Conservation (phyloP, 2,329 filamentous ascomycete genomes). For the Pseudopyricularia javanii region DNA sequence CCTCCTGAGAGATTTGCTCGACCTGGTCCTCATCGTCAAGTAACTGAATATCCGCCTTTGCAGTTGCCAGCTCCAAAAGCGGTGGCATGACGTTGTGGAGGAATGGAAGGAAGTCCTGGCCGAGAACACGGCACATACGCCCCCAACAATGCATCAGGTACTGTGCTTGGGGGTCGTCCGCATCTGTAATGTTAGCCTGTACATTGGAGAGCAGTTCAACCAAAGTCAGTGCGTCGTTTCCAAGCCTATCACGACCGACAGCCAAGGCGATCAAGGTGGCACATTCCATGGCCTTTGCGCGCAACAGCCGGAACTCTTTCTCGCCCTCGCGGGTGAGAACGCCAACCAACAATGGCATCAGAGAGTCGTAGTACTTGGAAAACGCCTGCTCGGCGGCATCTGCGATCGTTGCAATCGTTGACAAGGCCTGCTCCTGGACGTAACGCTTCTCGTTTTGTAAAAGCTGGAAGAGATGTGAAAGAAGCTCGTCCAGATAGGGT, state of each 20-base stretch:
- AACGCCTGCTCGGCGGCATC: constrained; percentile 95
- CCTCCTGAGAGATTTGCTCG: constrained; percentile 83
- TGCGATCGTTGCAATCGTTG: constrained; percentile 97
- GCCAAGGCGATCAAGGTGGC: constrained; percentile 91
- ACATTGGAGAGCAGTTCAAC: constrained; percentile 82
- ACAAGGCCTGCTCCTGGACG: constrained; percentile 93
- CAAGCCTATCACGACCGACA: constrained; percentile 87
- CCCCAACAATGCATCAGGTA: constrained; percentile 99
- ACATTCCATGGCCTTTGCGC: constrained; percentile 98
- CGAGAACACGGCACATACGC: constrained; percentile 92
- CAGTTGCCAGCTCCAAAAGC: constrained; percentile 76
- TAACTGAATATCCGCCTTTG: constrained; percentile 94
- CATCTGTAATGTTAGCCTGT: constrained; percentile 73
- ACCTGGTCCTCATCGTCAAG: constrained; percentile 92
- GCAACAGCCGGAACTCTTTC: constrained; percentile 81
- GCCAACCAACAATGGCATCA: constrained; percentile 90
- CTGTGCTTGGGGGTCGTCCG: constrained; percentile 90
- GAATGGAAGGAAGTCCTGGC: constrained; percentile 83
- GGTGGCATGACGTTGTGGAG: constrained; percentile 90
- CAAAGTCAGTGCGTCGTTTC: constrained; percentile 71
- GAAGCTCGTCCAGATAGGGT: constrained; percentile 80
- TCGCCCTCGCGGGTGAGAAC: constrained; percentile 83
- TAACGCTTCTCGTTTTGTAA: constrained; percentile 88
- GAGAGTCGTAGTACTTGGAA: constrained; percentile 83
- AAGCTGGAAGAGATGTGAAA: constrained; percentile 75